Base-by-base conservation (phyloP, 176 grass and related monocot species). In the Zea luxurians region DNA sequence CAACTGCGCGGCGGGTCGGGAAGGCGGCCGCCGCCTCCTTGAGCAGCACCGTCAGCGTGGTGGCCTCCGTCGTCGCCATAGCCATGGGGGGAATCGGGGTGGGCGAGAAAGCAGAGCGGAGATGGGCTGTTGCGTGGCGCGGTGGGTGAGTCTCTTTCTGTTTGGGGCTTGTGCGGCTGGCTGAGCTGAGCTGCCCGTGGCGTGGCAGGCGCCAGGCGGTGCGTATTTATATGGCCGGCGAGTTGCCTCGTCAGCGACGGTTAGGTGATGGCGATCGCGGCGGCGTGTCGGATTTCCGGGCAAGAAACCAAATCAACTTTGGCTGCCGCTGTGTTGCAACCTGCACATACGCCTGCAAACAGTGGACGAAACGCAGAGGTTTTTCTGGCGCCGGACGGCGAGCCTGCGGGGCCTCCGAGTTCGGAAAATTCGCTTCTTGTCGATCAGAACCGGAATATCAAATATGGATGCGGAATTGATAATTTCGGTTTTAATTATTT, bases 1-100 rank as follows among this genome's bases (percentile, higher is more conserved):
- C 65, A 75, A 97, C 3, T 57, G 91, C 94, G 12, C 91, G 89
- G 21, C 78, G 68, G 63, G 81, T 48, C 2, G 89, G 86, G 82
- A 86, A 90, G 8, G 70, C 79, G 3, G 35, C 76, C 5, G 91
- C 89, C 2, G 91, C 81, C 45, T 78, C 66, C 67, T 78, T 74
- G 34, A 93, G 79, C 35, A 91, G 70, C 2, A 71, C 80, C 38
- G 89, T 91, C 6, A 97, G 82, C 13, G 91, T 91, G 0, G 48
- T 37, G 11, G 67, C 20, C 8, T 77, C 80, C 37, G 76, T 71
- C 81, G 78, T 81, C 5, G 42, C 67, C 68, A 71, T 53, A 2
- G 47, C 45, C 27, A 17, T 38, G 4, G 47, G 13, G 68, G 2
- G 0, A 27, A 27, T 27, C 27, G 27, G 68, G 2, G 0, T 27